Percentiles rank a stretch among this genome's conserved stretches.
These are phyloP conservation scores for Nicotiana otophora DNA, from an alignment of 257 asterid species.

Conservation along the genomic window DNA sequence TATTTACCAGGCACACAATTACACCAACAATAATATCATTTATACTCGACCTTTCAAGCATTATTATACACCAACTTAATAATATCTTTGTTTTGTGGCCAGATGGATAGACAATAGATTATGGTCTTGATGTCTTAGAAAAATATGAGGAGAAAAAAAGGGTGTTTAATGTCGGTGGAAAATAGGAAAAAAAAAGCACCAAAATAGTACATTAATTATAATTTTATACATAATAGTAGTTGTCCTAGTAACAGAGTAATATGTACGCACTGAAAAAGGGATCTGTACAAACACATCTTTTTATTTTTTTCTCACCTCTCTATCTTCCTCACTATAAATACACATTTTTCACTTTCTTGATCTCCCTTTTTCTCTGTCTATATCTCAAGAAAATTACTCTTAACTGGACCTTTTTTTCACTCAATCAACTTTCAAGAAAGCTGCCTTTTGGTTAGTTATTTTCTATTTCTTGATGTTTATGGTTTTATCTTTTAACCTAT, in stretches of 20 bases:
- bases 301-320: not conserved
- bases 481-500: not conserved
- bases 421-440: not conserved
- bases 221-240: not conserved
- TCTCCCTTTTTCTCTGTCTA: not conserved
- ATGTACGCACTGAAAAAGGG: slow-evolving; percentile 7
- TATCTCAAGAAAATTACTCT: not conserved
- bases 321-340: not conserved
- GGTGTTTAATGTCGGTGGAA: slow-evolving; percentile 5
- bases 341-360: not conserved
- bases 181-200: not conserved
- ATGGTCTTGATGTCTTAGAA: not conserved
- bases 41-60: not conserved
- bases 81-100: not conserved
- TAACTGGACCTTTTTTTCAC: not conserved
- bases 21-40: not conserved
- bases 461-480: not conserved
- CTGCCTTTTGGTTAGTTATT: not conserved
- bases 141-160: not conserved
- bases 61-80: not conserved
- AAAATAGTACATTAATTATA: not conserved
- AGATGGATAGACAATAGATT: not conserved
- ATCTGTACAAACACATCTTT: not conserved
- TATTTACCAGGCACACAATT: not conserved
- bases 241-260: slow-evolving; percentile 8